A percentile compares a stretch with the other conserved stretches of the same genome.
Evolutionary conservation across 345 rosid species (phyloP).

Genomic region (Salix purpurea): DNA sequence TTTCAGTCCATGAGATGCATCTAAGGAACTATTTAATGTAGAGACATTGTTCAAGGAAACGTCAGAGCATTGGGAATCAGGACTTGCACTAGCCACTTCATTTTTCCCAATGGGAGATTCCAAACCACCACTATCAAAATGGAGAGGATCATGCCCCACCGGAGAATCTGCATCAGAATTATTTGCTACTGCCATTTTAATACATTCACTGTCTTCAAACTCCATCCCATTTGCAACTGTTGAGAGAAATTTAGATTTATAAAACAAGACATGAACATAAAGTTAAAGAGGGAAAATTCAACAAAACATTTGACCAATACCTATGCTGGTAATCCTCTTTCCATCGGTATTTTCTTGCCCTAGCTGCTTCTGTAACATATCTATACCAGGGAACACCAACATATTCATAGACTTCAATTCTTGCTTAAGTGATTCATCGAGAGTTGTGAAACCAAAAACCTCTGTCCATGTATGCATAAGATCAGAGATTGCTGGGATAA

Average conservation of each 20-base stretch:
- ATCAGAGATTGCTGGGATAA: slow-evolving; percentile 33
- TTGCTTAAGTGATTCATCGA: slow-evolving; percentile 21
- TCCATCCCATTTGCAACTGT: slow-evolving; percentile 20
- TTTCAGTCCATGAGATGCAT: slow-evolving; percentile 22
- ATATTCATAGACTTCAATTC: slow-evolving; percentile 27
- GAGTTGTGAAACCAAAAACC: slow-evolving; percentile 28
- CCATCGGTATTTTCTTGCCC: slow-evolving; percentile 27
- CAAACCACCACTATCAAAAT: slow-evolving; percentile 22
- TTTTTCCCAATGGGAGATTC: slow-evolving; percentile 12
- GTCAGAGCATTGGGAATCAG: slow-evolving; percentile 24
- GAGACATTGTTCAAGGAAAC: slow-evolving; percentile 21
- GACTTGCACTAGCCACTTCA: slow-evolving; percentile 24
- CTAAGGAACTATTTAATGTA: slow-evolving; percentile 19
- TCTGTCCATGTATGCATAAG: slow-evolving; percentile 29
- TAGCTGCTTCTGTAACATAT: slow-evolving; percentile 31
- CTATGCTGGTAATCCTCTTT: slow-evolving; percentile 23
- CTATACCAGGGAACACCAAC: slow-evolving; percentile 33
- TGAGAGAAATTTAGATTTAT: not conserved
- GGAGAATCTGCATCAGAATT: slow-evolving; percentile 34
- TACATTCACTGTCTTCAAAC: slow-evolving; percentile 5
- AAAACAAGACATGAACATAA: not conserved
- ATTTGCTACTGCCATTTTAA: slow-evolving; percentile 21
- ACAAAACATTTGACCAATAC: slow-evolving; percentile 16
- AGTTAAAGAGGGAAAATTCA: not conserved
- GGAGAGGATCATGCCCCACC: slow-evolving; percentile 22